Evolutionary conservation across 768 basidiomycete species (phyloP).

Genomic region (Kwoniella botswanensis): DNA sequence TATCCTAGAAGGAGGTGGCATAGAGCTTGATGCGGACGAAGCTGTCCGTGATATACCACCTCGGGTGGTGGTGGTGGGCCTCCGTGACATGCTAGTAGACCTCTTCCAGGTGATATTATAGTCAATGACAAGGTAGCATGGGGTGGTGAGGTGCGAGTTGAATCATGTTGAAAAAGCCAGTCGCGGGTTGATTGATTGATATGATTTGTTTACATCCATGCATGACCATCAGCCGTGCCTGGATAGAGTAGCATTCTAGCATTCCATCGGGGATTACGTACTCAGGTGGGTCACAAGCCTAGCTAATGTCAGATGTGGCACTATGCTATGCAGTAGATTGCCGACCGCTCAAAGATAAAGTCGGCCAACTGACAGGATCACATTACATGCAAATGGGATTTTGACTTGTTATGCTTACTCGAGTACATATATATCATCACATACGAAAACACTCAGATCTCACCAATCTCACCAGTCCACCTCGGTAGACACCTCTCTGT

Average conservation of each 20-base stretch:
- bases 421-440: not conserved
- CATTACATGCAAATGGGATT: not conserved
- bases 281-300: not conserved
- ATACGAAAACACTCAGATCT: no score
- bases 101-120: not conserved
- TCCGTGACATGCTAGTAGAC: slow-evolving; percentile 39
- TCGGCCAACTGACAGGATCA: slow-evolving; percentile 6
- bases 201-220: slow-evolving; percentile 35
- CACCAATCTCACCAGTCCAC: no score
- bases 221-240: not conserved
- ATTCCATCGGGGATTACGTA: not conserved
- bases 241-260: no score
- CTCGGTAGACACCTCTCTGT: no score
- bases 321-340: not conserved
- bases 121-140: not conserved
- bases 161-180: slow-evolving; percentile 33
- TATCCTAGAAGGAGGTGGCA: slow-evolving; percentile 51
- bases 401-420: not conserved
- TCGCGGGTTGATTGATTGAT: slow-evolving; percentile 22
- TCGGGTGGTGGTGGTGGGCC: slow-evolving; percentile 30
- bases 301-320: slow-evolving; percentile 15
- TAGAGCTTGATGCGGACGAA: slow-evolving; percentile 42
- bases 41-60: slow-evolving; percentile 31
- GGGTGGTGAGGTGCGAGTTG: not conserved
- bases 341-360: not conserved